Evolutionary conservation across 2,329 filamentous ascomycete genomes (phyloP), one percentile per base, ranked within the genome.

Genomic region (Aspergillus proliferans): DNA sequence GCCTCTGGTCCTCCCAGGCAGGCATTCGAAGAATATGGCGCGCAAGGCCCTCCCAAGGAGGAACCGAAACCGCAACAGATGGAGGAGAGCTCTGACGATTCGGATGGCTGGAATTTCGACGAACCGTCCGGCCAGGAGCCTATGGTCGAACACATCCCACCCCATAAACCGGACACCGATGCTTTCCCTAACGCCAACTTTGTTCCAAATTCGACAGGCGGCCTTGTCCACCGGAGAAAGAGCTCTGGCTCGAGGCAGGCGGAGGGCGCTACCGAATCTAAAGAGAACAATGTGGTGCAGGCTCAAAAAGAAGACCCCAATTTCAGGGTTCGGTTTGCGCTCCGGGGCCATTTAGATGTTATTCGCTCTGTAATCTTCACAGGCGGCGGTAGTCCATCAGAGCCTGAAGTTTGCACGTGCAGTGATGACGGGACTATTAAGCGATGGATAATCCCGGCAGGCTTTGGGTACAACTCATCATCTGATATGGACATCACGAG

Each of bases 391-490:
- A 96, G 90, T 62, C 91, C 91, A 3, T 89, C 88, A 3, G 93
- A 98, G 65, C 93, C 93, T 1, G 93, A 98, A 69, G 92, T 98
- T 47, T 97, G 92, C 71, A 98, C 92, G 3, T 89, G 88, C 45
- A 89, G 92, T 48, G 93, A 98, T 61, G 93, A 98, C 66, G 92
- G 92, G 49, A 87, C 92, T 60, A 87, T 98, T 67, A 98, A 98
- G 70, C 83, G 93, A 46, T 98, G 95, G 85, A 91, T 95, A 61
- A 90, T 98, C 52, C 93, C 93, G 8, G 81, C 82, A 15, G 85
- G 87, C 39, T 87, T 91, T 56, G 76, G 58, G 60, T 67, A 76
- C 52, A 80, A 75, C 56, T 79, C 78, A 18, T 78, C 80, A 45
- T 88, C 83, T 24, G 93, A 97, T 66, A 79, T 96, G 21, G 93